These are phyloP conservation scores for Aspergillus uvarum DNA, from an alignment of 2,329 filamentous ascomycete species.

Conservation along the genomic window DNA sequence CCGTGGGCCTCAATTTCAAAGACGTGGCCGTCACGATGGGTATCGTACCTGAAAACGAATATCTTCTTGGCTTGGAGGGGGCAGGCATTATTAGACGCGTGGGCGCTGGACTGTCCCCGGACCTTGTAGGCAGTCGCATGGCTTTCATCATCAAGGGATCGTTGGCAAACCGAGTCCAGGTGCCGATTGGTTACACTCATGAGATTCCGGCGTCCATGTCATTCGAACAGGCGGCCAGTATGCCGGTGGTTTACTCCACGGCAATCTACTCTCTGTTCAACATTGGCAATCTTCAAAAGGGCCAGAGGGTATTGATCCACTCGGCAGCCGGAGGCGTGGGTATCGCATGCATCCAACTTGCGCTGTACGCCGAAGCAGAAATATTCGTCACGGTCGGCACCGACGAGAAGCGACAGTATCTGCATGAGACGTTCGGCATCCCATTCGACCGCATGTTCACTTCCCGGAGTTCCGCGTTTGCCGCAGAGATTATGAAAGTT, in stretches of 20 bases:
- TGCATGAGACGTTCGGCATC: slow-evolving; percentile 16
- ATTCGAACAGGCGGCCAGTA: slow-evolving; percentile 29
- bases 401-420: slow-evolving; percentile 17
- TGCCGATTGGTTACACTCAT: slow-evolving; percentile 11
- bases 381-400: slow-evolving; percentile 23
- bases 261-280: slow-evolving; percentile 26
- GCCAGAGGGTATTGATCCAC: slow-evolving; percentile 24
- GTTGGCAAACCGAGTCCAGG: slow-evolving; percentile 13
- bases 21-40: slow-evolving; percentile 23
- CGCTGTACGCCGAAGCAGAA: slow-evolving; percentile 7
- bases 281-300: slow-evolving; percentile 16
- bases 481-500: slow-evolving; percentile 12
- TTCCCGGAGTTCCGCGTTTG: slow-evolving; percentile 20
- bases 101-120: slow-evolving; percentile 20
- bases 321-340: slow-evolving; percentile 22
- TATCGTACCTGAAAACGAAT: slow-evolving; percentile 22
- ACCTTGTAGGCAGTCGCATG: slow-evolving; percentile 36
- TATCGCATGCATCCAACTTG: slow-evolving; percentile 22
- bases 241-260: slow-evolving; percentile 25
- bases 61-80: slow-evolving; percentile 46
- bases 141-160: slow-evolving; percentile 8
- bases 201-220: slow-evolving; percentile 28
- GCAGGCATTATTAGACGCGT: slow-evolving; percentile 40
- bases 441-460: slow-evolving; percentile 24
- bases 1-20: slow-evolving; percentile 21